These are phyloP conservation scores for Pichia norvegensis DNA, from an alignment of 1,139 yeast genomes.

Conservation along the genomic window DNA sequence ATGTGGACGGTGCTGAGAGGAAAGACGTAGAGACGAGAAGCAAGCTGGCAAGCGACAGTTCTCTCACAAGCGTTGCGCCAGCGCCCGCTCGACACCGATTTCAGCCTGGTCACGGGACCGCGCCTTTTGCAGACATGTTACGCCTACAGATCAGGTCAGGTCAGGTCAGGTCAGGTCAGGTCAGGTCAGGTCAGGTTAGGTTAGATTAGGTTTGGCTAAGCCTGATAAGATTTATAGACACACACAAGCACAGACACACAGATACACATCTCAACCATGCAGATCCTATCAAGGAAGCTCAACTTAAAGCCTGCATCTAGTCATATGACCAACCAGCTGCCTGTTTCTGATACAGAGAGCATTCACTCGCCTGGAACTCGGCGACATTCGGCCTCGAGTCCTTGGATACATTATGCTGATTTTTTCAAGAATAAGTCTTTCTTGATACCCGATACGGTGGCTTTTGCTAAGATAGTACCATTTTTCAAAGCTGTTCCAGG, in stretches of 20 bases:
- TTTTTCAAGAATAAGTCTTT: conserved; percentile 11
- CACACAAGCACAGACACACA: background rate
- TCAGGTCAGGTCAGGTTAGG: no score
- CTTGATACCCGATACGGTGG: conserved; percentile 13
- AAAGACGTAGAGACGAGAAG: background rate
- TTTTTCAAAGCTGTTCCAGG: conserved; percentile 5
- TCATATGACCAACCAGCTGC: background rate
- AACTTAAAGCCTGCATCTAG: background rate
- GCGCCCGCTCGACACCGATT: no score
- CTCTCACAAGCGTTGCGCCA: no score
- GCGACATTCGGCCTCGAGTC: conserved; percentile 7
- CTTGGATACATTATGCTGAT: conserved; percentile 8
- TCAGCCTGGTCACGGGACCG: background rate
- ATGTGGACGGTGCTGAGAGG: background rate
- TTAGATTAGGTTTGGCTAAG: no score
- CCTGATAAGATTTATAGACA: background rate
- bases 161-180: no score
- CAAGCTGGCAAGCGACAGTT: no score
- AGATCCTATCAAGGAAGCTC: background rate
- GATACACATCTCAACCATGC: no score
- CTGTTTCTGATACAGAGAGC: background rate
- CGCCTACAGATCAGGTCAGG: no score
- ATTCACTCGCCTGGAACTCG: background rate
- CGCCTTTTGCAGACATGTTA: background rate
- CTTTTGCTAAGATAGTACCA: conserved; percentile 9